These are phyloP conservation scores for Bretziella fagacearum DNA, from an alignment of 2,329 filamentous ascomycete genomes.

Conservation along the genomic window DNA sequence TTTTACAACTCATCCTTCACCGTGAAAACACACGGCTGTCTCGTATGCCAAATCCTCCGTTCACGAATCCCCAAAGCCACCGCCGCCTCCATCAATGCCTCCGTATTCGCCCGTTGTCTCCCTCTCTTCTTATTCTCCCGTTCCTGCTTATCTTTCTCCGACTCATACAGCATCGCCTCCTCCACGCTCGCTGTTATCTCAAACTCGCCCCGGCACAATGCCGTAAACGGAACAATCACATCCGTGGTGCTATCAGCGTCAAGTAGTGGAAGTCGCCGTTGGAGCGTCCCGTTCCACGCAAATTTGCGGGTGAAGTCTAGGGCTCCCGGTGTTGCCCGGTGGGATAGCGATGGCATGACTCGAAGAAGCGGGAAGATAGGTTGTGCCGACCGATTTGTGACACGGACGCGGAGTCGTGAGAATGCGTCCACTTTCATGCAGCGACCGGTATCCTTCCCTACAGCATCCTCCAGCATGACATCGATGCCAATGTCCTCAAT, in stretches of 20 bases:
- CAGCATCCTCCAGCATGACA: slow-evolving; percentile 16
- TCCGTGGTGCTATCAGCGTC: slow-evolving; percentile 40
- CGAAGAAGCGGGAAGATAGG: slow-evolving; percentile 58
- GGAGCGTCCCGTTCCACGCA: slow-evolving; percentile 69
- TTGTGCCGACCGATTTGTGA: slow-evolving; percentile 55
- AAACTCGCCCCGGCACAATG: slow-evolving; percentile 65
- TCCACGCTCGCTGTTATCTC: slow-evolving; percentile 69
- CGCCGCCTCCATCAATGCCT: slow-evolving; percentile 37
- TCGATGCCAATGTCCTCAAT: slow-evolving; percentile 62
- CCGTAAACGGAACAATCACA: slow-evolving; percentile 51
- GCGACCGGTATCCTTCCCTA: slow-evolving; percentile 19
- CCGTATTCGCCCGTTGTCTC: slow-evolving; percentile 34
- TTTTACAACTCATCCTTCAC: slow-evolving; percentile 28
- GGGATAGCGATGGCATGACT: slow-evolving; percentile 57
- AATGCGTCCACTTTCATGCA: slow-evolving; percentile 32
- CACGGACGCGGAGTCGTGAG: slow-evolving; percentile 47
- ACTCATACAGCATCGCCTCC: slow-evolving; percentile 45
- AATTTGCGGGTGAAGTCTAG: slow-evolving; percentile 71
- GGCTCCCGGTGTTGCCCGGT: slow-evolving; percentile 53
- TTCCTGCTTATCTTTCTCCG: slow-evolving; percentile 19
- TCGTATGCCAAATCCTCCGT: slow-evolving; percentile 47
- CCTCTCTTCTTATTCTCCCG: slow-evolving; percentile 18
- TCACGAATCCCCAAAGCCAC: slow-evolving; percentile 38
- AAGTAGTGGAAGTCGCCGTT: slow-evolving; percentile 52
- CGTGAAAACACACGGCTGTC: slow-evolving; percentile 37